Evolutionary conservation across 495 filamentous ascomycete species (phyloP), one percentile per base, ranked within the genome.

Genomic region (Daldinia caldariorum): DNA sequence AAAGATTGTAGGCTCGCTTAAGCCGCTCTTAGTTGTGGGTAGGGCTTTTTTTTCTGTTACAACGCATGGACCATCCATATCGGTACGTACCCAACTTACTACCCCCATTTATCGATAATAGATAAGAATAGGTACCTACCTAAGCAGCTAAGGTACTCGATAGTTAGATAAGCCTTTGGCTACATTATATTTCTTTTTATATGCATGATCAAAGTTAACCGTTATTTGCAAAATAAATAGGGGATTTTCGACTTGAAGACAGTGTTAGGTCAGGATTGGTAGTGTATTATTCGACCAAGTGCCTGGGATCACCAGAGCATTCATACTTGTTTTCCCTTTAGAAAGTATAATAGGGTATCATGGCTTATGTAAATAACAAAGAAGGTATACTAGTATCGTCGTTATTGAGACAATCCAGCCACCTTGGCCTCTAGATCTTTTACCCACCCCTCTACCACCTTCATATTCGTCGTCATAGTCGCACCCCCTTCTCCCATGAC

Each of bases 391-490:
- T 47, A 47, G 43, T 47, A 47, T 47, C 43, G 20, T 18, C 53
- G 58, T 35, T 43, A 61, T 82, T 73, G 81, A 37, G 77, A 75
- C 69, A 91, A 75, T 56, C 83, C 83, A 16, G 82, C 84, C 76
- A 97, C 85, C 77, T 89, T 90, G 65, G 82, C 84, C 81, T 99
- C 95, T 39, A 99, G 77, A 41, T 91, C 92, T 77, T 90, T 91
- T 14, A 99, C 93, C 94, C 94, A 97, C 47, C 86, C 88, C 68
- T 94, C 90, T 39, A 98, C 89, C 16, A 90, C 84, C 56, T 89
- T 88, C 75, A 93, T 89, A 77, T 99, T 98, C 34, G 82, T 84
- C 67, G 84, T 85, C 79, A 94, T 87, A n/a, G 87, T 83, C 22
- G 83, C 82, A 74, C 92, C 89, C 12, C 89, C 89, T 53, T 89